Evolutionary conservation across 352 stramenopile genomes (phyloP).

Genomic region (Phytophthora cryptogea): DNA sequence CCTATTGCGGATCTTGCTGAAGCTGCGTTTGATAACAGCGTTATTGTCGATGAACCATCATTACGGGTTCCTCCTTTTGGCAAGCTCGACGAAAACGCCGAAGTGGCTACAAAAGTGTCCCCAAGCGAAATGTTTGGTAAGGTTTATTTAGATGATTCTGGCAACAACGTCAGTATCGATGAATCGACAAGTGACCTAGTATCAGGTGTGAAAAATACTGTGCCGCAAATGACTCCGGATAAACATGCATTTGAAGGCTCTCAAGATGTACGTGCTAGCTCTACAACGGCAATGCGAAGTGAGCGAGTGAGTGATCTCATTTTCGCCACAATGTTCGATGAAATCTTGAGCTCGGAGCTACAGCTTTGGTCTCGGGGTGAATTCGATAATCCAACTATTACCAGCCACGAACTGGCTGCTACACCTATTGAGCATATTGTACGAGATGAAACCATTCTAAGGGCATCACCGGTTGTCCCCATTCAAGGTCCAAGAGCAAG

Average conservation of each 20-base stretch:
- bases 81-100: neutral
- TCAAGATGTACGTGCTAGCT: neutral
- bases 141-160: neutral
- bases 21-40: neutral
- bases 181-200: neutral
- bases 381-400: neutral
- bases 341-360: constrained; percentile 23
- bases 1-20: neutral
- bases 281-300: constrained; percentile 8
- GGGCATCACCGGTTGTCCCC: neutral
- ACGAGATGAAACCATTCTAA: neutral
- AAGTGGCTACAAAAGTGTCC: neutral
- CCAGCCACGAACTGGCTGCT: neutral
- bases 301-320: constrained; percentile 24
- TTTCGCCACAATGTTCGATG: constrained; percentile 16
- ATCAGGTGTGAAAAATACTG: constrained; percentile 3
- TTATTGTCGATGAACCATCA: neutral
- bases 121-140: neutral
- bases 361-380: constrained; percentile 17
- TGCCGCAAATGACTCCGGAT: neutral
- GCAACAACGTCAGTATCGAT: neutral
- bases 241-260: neutral
- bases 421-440: neutral
- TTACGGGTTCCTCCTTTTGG: neutral
- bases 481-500: neutral